A percentile compares a stretch with the other conserved stretches of the same genome.
Conservation (phyloP, 768 basidiomycete genomes). For the Suillus subluteus region DNA sequence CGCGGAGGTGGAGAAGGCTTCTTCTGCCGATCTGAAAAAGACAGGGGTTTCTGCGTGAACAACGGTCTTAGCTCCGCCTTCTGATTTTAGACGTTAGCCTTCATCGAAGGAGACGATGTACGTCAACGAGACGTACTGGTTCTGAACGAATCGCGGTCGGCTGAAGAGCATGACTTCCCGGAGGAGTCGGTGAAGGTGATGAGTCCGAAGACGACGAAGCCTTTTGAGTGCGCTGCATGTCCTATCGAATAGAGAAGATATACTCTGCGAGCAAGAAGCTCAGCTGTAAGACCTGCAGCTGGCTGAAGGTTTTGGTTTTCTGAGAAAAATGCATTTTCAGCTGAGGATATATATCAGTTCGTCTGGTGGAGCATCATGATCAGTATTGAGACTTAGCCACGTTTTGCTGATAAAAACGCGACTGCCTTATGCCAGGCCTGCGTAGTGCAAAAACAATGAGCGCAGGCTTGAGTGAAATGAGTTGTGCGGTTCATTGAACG, state of each 20-base stretch:
- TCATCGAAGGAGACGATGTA: background rate
- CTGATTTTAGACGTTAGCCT: constrained; percentile 21
- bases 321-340: constrained; percentile 3
- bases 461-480: constrained; percentile 18
- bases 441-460: constrained; percentile 33
- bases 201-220: constrained; percentile 6
- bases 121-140: background rate
- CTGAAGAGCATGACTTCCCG: background rate
- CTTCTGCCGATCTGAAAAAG: constrained; percentile 27
- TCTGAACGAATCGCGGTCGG: background rate
- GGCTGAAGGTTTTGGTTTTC: constrained; percentile 1
- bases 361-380: constrained; percentile 6
- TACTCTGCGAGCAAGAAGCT: background rate
- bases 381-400: constrained; percentile 19
- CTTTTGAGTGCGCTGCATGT: constrained; percentile 9
- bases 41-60: constrained; percentile 27
- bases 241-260: background rate
- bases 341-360: constrained; percentile 9
- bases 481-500: constrained; percentile 22
- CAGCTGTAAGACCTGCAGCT: background rate
- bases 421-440: constrained; percentile 30
- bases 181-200: constrained; percentile 3
- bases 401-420: constrained; percentile 33
- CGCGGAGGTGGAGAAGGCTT: constrained; percentile 15
- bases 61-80: constrained; percentile 24